Percentiles rank a stretch among this genome's conserved stretches.
Evolutionary conservation across 2,329 filamentous ascomycete species (phyloP).

Genomic region (Aspergillus brasiliensis): DNA sequence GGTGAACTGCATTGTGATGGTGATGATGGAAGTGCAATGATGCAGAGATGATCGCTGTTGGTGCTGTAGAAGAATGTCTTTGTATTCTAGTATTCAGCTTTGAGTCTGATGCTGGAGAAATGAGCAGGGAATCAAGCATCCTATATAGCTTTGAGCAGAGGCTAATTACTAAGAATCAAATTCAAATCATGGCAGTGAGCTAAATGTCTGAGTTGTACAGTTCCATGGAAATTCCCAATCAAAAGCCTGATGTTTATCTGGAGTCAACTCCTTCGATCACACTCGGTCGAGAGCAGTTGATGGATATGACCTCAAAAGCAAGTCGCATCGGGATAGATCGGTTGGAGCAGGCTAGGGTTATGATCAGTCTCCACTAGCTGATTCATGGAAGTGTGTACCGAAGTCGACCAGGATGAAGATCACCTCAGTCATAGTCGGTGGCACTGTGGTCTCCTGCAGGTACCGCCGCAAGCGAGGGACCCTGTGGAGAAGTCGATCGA

Average conservation of each 20-base stretch:
- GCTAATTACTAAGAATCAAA: not conserved
- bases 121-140: not conserved
- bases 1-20: constrained; percentile 31
- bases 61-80: not conserved
- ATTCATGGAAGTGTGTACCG: not conserved
- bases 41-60: not conserved
- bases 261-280: not conserved
- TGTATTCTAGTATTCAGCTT: not conserved
- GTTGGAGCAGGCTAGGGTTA: not conserved
- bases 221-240: not conserved
- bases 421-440: not conserved
- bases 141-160: not conserved
- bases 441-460: not conserved
- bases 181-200: not conserved
- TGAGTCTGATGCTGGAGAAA: not conserved
- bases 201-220: not conserved
- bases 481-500: not conserved
- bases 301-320: not conserved
- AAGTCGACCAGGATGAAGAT: not conserved
- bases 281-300: not conserved
- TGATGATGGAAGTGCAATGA: not conserved
- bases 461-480: not conserved
- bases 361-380: not conserved
- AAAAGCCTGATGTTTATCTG: not conserved
- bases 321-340: not conserved